A percentile compares a stretch with the other conserved stretches of the same genome.
These are phyloP conservation scores for Entonaema liquescens DNA, from an alignment of 495 filamentous ascomycete species.

Conservation along the genomic window DNA sequence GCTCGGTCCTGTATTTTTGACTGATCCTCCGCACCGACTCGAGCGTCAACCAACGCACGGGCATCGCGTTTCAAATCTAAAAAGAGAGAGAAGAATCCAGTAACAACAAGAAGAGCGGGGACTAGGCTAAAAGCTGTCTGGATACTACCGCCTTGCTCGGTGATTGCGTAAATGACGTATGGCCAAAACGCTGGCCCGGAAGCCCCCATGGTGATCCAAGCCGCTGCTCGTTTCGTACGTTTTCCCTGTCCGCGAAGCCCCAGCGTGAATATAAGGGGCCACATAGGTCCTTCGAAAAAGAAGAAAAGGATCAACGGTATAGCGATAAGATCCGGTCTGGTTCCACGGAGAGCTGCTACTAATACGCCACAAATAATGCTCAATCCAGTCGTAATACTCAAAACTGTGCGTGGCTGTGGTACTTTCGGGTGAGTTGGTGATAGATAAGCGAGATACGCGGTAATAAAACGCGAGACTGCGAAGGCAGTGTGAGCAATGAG, in stretches of 20 bases:
- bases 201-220: conserved; percentile 71
- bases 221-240: conserved; percentile 74
- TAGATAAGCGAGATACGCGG: conserved; percentile 59
- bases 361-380: conserved; percentile 56
- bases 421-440: conserved; percentile 57
- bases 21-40: conserved; percentile 41
- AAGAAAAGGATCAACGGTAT: conserved; percentile 68
- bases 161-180: conserved; percentile 62
- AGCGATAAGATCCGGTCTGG: conserved; percentile 61
- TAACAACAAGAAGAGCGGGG: conserved; percentile 46
- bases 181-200: conserved; percentile 74
- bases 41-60: conserved; percentile 50
- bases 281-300: conserved; percentile 75
- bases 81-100: conserved; percentile 51
- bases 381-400: conserved; percentile 55
- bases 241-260: conserved; percentile 74
- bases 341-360: conserved; percentile 58
- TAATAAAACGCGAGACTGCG: conserved; percentile 57
- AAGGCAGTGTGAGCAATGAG: conserved; percentile 59
- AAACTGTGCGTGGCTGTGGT: conserved; percentile 62
- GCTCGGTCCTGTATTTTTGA: conserved; percentile 43
- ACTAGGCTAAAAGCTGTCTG: conserved; percentile 50
- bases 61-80: conserved; percentile 51
- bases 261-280: conserved; percentile 75
- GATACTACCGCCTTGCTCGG: conserved; percentile 42